Conservation (phyloP, 1,284 basidiomycete species). For the Microbotryum saponariae region DNA sequence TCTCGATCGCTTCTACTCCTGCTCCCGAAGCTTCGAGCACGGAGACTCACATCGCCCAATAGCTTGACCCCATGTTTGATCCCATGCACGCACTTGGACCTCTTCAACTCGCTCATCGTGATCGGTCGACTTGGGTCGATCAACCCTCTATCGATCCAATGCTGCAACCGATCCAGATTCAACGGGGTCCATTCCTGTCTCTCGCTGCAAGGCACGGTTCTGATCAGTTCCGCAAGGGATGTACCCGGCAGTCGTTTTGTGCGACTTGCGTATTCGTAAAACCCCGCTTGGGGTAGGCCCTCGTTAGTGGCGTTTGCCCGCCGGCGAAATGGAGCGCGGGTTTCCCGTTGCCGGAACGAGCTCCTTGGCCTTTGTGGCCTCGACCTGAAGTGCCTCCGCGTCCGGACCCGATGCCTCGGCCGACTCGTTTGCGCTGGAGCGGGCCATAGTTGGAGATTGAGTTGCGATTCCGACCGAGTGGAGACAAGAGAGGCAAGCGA, state of each 20-base stretch:
- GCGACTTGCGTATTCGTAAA: conserved; percentile 76
- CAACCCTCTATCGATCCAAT: conserved; percentile 81
- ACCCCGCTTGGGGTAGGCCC: conserved; percentile 85
- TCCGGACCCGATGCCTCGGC: conserved; percentile 82
- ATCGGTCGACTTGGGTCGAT: conserved; percentile 74
- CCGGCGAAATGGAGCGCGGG: conserved; percentile 73
- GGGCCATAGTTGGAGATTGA: neutral
- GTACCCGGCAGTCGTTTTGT: too few relatives aligned
- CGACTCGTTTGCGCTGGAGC: conserved; percentile 74
- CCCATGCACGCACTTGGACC: conserved; percentile 80
- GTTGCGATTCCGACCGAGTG: neutral
- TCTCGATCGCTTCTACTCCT: conserved; percentile 7
- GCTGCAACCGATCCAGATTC: conserved; percentile 78
- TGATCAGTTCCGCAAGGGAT: too few relatives aligned
- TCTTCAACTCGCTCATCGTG: conserved; percentile 73
- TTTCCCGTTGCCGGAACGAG: conserved; percentile 82
- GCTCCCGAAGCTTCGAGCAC: neutral
- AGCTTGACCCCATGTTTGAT: conserved; percentile 86
- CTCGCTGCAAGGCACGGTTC: neutral
- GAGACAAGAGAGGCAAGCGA: too few relatives aligned
- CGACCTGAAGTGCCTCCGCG: conserved; percentile 86
- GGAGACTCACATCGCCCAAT: conserved; percentile 61
- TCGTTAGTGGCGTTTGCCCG: conserved; percentile 89
- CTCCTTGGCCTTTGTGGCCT: conserved; percentile 93
- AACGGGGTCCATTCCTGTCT: conserved; percentile 47